Percentiles rank a stretch among this genome's conserved stretches.
Conservation (phyloP, 148 eudicot genomes). For the Cornus controversa region DNA sequence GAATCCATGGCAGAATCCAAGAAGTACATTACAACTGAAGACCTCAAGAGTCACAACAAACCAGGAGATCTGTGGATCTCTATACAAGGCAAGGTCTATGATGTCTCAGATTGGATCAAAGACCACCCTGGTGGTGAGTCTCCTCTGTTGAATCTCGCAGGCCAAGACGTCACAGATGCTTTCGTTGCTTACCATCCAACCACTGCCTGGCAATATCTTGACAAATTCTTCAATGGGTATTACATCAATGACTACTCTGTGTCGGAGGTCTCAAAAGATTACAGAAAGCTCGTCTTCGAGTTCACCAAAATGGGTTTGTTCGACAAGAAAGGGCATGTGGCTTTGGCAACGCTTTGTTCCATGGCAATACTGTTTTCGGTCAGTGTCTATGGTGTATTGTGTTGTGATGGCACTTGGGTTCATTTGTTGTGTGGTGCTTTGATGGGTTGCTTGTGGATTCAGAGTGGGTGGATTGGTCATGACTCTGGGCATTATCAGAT, state of each 20-base stretch:
- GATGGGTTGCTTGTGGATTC: slow-evolving; percentile 21
- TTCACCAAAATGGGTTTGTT: slow-evolving; percentile 15
- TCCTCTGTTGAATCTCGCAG: slow-evolving; percentile 3
- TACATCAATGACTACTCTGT: slow-evolving; percentile 5
- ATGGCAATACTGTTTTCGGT: slow-evolving; percentile 1
- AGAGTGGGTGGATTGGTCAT: slow-evolving; percentile 18
- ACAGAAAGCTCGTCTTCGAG: slow-evolving; percentile 5
- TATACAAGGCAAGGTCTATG: slow-evolving; percentile 10
- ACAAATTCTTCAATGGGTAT: slow-evolving; percentile 14
- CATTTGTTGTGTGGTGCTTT: slow-evolving; percentile 3
- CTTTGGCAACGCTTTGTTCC: not conserved
- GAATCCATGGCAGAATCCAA: not conserved
- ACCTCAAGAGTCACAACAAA: slow-evolving; percentile 10
- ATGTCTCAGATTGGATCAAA: slow-evolving; percentile 15
- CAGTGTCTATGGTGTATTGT: slow-evolving; percentile 5
- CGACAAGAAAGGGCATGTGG: slow-evolving; percentile 10
- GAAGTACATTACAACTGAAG: slow-evolving; percentile 4
- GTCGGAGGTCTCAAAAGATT: slow-evolving; percentile 14
- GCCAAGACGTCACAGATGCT: slow-evolving; percentile 15
- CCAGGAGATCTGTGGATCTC: slow-evolving; percentile 14
- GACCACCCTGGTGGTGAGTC: slow-evolving; percentile 5
- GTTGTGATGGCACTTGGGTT: not conserved
- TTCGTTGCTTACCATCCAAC: slow-evolving; percentile 11
- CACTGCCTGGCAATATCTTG: slow-evolving; percentile 12
- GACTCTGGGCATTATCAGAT: slow-evolving; percentile 19